A percentile compares a stretch with the other conserved stretches of the same genome.
phyloP scores from a whole-genome alignment of 1,284 basidiomycete genomes.

The Gymnopus androsaceus region DNA sequence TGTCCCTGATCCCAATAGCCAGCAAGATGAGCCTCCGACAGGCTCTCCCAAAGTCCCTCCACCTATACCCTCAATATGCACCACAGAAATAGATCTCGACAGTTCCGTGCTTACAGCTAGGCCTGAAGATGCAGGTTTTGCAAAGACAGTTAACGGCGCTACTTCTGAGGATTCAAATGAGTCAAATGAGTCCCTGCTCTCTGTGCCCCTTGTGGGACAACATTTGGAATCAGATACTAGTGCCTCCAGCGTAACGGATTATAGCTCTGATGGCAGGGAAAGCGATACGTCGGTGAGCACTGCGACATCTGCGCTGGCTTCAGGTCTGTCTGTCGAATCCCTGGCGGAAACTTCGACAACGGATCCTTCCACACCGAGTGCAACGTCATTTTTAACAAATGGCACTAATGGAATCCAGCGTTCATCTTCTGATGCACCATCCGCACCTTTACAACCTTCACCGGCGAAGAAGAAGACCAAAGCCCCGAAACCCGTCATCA shows the following conservation, averaged over 20 bases:
- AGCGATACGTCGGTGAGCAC: constrained; percentile 32
- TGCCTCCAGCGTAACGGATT: constrained; percentile 18
- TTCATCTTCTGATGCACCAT: constrained; percentile 2
- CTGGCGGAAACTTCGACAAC: constrained; percentile 17
- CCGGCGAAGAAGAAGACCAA: constrained; percentile 30
- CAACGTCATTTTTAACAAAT: not conserved
- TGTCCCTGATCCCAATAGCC: not conserved
- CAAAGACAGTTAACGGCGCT: not conserved
- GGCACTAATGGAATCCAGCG: not conserved
- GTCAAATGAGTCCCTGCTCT: constrained; percentile 18
- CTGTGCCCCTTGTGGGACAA: constrained; percentile 16
- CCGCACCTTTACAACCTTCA: constrained; percentile 10
- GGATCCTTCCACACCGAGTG: not conserved
- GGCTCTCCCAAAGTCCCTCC: constrained; percentile 29
- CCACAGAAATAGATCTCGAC: constrained; percentile 31
- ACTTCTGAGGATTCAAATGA: not conserved
- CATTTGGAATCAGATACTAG: not conserved
- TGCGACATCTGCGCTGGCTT: constrained; percentile 37
- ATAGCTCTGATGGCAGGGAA: constrained; percentile 46
- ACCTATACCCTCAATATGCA: constrained; percentile 56
- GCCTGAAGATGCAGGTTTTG: not conserved
- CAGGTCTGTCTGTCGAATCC: constrained; percentile 35
- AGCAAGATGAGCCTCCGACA: not conserved
- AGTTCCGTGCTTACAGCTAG: constrained; percentile 23
- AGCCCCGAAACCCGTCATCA: constrained; percentile 63